phyloP scores from a whole-genome alignment of 2,329 filamentous ascomycete species.

The Drechslerella coelobrocha region DNA sequence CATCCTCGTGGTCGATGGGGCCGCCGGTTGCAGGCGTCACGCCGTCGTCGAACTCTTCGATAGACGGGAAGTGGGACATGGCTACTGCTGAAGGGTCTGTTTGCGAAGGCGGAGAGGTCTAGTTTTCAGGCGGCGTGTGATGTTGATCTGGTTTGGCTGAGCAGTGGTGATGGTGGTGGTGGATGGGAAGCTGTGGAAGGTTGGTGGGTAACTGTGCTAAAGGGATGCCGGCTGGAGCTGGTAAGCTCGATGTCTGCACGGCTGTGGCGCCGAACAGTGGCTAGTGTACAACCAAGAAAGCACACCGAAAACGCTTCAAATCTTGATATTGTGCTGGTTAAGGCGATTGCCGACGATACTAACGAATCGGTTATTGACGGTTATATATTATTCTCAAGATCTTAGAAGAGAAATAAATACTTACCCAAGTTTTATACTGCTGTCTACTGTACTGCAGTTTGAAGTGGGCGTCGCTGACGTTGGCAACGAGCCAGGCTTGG shows the following conservation, averaged over 20 bases:
- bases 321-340: too few species aligned
- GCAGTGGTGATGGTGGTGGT: background rate
- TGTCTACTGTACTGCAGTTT: slow-evolving; percentile 1
- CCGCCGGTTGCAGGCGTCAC: slow-evolving; percentile 57
- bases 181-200: slow-evolving; percentile 14
- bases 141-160: slow-evolving; percentile 2
- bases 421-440: too few species aligned
- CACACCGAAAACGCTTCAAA: too few species aligned
- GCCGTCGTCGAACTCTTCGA: slow-evolving; percentile 76
- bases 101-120: background rate
- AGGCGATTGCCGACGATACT: too few species aligned
- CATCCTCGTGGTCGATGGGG: slow-evolving; percentile 68
- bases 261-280: slow-evolving; percentile 2
- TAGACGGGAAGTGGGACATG: slow-evolving; percentile 81
- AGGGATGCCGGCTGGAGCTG: background rate
- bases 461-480: background rate
- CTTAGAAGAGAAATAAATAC: too few species aligned
- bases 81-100: too few species aligned
- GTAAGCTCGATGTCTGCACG: slow-evolving; percentile 8
- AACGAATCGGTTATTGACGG: too few species aligned
- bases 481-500: slow-evolving; percentile 14
- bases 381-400: too few species aligned
- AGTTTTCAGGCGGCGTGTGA: slow-evolving; percentile 1
- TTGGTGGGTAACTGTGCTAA: slow-evolving; percentile 2
- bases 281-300: background rate